Base-by-base conservation (phyloP, 2,329 filamentous ascomycete genomes). In the Claviceps quebecensis region DNA sequence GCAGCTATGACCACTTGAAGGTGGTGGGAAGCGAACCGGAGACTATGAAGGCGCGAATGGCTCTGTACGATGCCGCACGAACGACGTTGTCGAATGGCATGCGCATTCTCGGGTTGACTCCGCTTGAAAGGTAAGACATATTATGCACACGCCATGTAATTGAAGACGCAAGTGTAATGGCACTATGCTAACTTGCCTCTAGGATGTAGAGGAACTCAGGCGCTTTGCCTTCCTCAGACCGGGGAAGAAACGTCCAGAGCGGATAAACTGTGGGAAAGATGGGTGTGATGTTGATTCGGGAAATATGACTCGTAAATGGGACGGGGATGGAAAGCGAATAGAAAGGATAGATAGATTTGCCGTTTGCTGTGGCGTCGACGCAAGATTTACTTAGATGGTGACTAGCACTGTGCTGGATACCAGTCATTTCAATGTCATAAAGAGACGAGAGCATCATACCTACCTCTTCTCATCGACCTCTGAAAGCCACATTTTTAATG, bases 61-160 rank as follows among this genome's bases (percentile, higher is more conserved):
- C 56, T 7, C 69, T 95, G 58, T 95, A 94, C 65, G 81, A 84
- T 58, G 75, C 83, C 2, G 84, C 86, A 6, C 77, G 84, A 61
- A 81, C 83, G 54, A 86, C 91, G 38, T 72, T 95, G 56, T 76
- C 77, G 60, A 95, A 93, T 66, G 88, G 86, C 55, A 94, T 95
- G 88, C 76, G 77, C 56, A 67, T 94, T 59, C 71, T 95, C 57
- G 88, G 88, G 1, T 70, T 95, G 64, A 81, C 74, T 50, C 88
- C 88, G 9, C 83, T 95, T 47, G 82, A 91, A 55, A 63, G 67
- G 65, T 67, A 61, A 44, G 29, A 60, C 14, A 41, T 16, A 40
- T 29, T 7, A 38, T 37, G 45, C 34, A 22, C 23, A n/a, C 39
- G 26, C 14, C 23, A 45, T 34, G 7, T 1, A 47, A 26, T 34